Base-by-base conservation (phyloP, 106 monocot genomes). In the Allium fistulosum region DNA sequence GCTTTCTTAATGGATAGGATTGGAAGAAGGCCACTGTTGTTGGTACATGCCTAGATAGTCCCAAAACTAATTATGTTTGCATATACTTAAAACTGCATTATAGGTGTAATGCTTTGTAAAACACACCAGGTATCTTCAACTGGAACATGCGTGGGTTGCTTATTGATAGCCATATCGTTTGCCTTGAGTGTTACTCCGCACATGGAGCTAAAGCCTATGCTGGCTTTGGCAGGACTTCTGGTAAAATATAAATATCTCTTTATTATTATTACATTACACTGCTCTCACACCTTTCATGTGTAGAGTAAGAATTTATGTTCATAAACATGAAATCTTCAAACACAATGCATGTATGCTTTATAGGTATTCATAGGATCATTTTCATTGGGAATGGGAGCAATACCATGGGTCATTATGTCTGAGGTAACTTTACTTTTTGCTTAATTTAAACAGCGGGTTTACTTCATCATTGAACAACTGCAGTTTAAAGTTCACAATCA, bases 341-440 rank as follows among this genome's bases (percentile, higher is more conserved):
- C 2, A 37, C 37, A 37, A 5, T 37, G 37, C 37, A 37, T 37
- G 37, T 37, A 37, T 37, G 37, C 37, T 37, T 37, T 5, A 37
- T 63, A 87, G 86, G 71, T 83, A 26, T 87, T 74, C 46, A 64
- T 48, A n/a, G 82, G 79, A 55, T 76, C 83, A 13, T 83, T 78
- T 71, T 77, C 80, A 28, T 18, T 87, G 14, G 86, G 80, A 11
- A 87, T 83, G 86, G 82, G 77, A 8, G 82, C 63, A 65, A 75
- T 83, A 49, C 86, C 83, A 51, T 82, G 82, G 82, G 77, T 87
- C 46, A 83, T 87, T 10, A 83, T 82, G 86, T 87, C 86, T 12
- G 86, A 87, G 86, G 82, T 51, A 74, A 67, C 48, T 66, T 10
- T 27, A 12, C 13, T 67, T 49, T 55, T 55, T 55, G 37, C 37